These are phyloP conservation scores for Phaeosphaeriaceae sp. DNA, from an alignment of 2,329 filamentous ascomycete genomes.

Conservation along the genomic window DNA sequence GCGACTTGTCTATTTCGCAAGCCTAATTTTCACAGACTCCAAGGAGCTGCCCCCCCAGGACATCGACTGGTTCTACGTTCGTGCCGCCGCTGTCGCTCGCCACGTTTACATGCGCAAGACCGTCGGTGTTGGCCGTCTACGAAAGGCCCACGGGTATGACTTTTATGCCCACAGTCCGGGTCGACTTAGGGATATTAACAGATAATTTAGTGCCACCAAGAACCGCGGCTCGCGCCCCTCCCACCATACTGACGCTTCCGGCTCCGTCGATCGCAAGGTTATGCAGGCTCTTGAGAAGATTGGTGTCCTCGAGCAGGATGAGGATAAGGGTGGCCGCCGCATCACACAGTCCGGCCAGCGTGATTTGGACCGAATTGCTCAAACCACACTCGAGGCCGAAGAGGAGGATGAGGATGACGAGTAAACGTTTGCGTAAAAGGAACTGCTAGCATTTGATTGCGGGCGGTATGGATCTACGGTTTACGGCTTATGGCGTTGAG, in stretches of 20 bases:
- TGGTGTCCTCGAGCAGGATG: slow-evolving; percentile 94
- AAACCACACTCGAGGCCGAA: slow-evolving; percentile 59
- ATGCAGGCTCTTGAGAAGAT: slow-evolving; percentile 99
- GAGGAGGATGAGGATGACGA: slow-evolving; percentile 56
- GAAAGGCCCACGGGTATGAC: slow-evolving; percentile 80
- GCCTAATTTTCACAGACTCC: slow-evolving; percentile 60
- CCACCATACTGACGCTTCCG: slow-evolving; percentile 94
- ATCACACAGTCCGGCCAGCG: slow-evolving; percentile 98
- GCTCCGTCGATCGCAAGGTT: slow-evolving; percentile 96
- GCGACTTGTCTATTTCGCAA: background rate
- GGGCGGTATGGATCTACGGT: slow-evolving; percentile 38
- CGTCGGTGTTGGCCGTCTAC: slow-evolving; percentile 95
- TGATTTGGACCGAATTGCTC: slow-evolving; percentile 84
- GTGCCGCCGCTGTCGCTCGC: slow-evolving; percentile 92
- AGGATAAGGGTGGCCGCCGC: slow-evolving; percentile 97
- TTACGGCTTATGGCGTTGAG: slow-evolving; percentile 48
- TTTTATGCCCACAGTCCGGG: background rate
- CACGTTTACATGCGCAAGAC: slow-evolving; percentile 99
- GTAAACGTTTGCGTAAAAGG: slow-evolving; percentile 34
- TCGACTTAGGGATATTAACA: slow-evolving; percentile 10
- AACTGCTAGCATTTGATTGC: slow-evolving; percentile 35
- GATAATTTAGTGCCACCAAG: slow-evolving; percentile 68
- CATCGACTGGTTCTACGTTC: slow-evolving; percentile 92
- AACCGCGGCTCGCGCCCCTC: slow-evolving; percentile 93
- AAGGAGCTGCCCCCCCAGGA: slow-evolving; percentile 98